Base-by-base conservation (phyloP, 345 rosid genomes). In the Citrus cavaleriei region DNA sequence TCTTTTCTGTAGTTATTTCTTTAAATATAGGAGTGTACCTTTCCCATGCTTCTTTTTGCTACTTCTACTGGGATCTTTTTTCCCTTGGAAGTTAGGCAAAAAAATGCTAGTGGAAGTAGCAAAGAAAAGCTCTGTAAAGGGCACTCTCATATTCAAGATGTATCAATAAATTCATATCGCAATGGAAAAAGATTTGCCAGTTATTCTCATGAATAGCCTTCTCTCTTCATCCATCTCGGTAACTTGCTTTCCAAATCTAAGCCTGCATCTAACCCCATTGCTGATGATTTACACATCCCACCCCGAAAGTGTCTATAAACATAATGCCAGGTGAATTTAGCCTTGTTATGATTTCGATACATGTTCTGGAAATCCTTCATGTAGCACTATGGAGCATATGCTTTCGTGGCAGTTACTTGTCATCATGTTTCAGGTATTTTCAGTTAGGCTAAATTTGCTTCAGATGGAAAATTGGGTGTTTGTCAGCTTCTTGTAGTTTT, bases 61-160 rank as follows among this genome's bases (percentile, higher is more conserved):
- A 72, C 96, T 93, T 93, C 80, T 80, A 95, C 98, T 91, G 79
- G 84, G 82, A 77, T 88, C 86, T 86, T 85, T 81, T 89, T 86
- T 82, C 90, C 93, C 92, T 84, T 79, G 16, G 2, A 62, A 54
- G 7, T 62, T 34, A 49, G 90, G 93, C 92, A 81, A 75, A 83
- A 79, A 89, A 90, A 90, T 83, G 87, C 66, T 88, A 95, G 98
- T 93, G 94, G 93, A 95, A 93, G 97, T 92, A 93, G 97, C 98
- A 93, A 93, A 87, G 98, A 91, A 83, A 95, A 88, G 98, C 97
- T 93, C n/a, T 82, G 93, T 77, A 85, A 82, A 90, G 89, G 86
- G 83, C 82, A 67, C 74, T 75, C 81, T 65, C 78, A 51, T 78
- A 66, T 76, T 65, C 65, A 10, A 61, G 25, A 38, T 81, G 77